Base-by-base conservation (phyloP, 2,329 filamentous ascomycete genomes). In the Xylariaceae sp. region DNA sequence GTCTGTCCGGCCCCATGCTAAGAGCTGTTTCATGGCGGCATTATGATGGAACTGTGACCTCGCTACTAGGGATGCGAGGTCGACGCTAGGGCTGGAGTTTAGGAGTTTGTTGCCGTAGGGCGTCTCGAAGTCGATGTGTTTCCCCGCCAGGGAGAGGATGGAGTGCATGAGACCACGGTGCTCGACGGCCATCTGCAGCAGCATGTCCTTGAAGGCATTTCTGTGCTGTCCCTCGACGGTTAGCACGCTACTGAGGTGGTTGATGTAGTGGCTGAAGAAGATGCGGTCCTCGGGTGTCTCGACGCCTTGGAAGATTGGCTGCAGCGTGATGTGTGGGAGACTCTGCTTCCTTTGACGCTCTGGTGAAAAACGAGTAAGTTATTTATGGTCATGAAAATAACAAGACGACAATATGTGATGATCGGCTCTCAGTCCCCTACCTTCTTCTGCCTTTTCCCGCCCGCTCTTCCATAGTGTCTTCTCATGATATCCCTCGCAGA, bases 151-250 rank as follows among this genome's bases (percentile, higher is more conserved):
- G 50, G 89, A 91, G 56, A 96, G 81, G 53, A 96, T 85, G 9
- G 91, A 94, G 72, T 96, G 92, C 91, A 96, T 96, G 55, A 96
- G 78, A 10, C 90, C 90, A 62, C 86, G 82, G 70, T 96, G 88
- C 61, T 87, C 81, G 48, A 89, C 85, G 2, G 92, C 91, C 77
- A 95, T 88, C 1, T 90, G 89, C 2, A 96, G 79, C 41, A 96
- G 78, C 65, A 94, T 87, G 64, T 91, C 88, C 69, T 90, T 90
- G 76, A 96, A 96, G 1, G 90, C 90, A 66, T 95, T 96, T 61
- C 86, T 86, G 61, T 87, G 82, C 70, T 92, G 89, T 53, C 88
- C 87, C 69, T 93, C 89, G 15, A 96, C 82, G 0, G 89, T 96
- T 55, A 96, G 79, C 1, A 94, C 88, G 47, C 86, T 84, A 75